phyloP scores from a whole-genome alignment of 116 monocot genomes.

The Cymodocea nodosa region DNA sequence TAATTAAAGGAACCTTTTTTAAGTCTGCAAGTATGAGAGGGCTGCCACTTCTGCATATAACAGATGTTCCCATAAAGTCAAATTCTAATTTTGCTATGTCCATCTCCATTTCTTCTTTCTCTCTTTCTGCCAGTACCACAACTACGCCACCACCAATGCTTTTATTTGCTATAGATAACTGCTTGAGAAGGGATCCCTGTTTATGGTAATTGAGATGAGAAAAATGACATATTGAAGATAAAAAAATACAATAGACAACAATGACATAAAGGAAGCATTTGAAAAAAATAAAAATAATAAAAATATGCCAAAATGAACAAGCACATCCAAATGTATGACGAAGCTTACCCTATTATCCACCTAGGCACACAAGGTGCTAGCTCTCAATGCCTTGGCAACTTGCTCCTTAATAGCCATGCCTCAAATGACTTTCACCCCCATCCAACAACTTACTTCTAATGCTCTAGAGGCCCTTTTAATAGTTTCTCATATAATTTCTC shows the following conservation, averaged over 20 bases:
- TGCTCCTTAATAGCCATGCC: no score
- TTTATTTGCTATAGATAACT: conserved; percentile 86
- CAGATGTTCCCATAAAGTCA: conserved; percentile 93
- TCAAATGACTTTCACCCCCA: no score
- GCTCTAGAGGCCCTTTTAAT: no score
- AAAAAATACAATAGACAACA: not conserved
- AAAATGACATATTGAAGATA: not conserved
- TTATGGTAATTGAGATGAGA: not conserved
- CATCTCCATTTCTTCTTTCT: conserved; percentile 95
- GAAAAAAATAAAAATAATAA: not conserved
- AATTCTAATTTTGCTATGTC: conserved; percentile 90
- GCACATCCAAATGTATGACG: no score
- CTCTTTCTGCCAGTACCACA: conserved; percentile 86
- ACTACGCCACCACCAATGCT: conserved; percentile 79
- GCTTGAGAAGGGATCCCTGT: conserved; percentile 82
- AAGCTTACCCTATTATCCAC: no score
- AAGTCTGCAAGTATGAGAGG: conserved; percentile 90
- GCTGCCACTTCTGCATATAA: conserved; percentile 93
- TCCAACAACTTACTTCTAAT: no score
- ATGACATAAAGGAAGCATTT: not conserved
- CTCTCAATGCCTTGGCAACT: no score
- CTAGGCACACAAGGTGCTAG: no score
- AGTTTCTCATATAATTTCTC: no score
- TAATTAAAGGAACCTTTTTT: conserved; percentile 46
- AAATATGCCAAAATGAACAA: no score